These are phyloP conservation scores for Pseudogymnoascus sp. DNA, from an alignment of 2,329 filamentous ascomycete genomes.

Conservation along the genomic window DNA sequence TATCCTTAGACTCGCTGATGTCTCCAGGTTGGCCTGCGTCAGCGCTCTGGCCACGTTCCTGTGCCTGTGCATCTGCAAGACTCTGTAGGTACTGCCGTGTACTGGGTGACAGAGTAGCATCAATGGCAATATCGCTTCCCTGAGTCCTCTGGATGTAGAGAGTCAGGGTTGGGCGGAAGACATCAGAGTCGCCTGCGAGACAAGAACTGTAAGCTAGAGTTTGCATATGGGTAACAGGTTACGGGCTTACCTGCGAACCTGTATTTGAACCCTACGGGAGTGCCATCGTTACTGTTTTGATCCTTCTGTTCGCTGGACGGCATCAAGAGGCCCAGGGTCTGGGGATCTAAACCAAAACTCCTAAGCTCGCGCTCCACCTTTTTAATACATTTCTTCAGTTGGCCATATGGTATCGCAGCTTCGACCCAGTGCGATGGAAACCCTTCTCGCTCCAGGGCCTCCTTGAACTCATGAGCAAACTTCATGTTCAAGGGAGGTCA, in stretches of 20 bases:
- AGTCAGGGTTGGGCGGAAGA: conserved; percentile 61
- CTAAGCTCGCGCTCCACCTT: conserved; percentile 66
- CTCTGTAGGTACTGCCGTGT: conserved; percentile 58
- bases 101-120: conserved; percentile 50
- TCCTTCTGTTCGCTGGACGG: conserved; percentile 9
- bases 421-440: conserved; percentile 68
- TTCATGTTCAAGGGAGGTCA: conserved; percentile 54
- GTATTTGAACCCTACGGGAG: conserved; percentile 43
- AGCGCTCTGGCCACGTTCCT: neutral
- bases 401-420: conserved; percentile 73
- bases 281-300: conserved; percentile 22
- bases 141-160: conserved; percentile 61
- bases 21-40: neutral
- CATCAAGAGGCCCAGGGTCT: conserved; percentile 61
- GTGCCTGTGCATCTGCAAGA: conserved; percentile 6
- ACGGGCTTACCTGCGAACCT: conserved; percentile 42
- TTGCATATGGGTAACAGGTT: neutral
- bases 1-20: neutral
- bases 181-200: conserved; percentile 32
- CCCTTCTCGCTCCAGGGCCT: conserved; percentile 60
- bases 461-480: conserved; percentile 73
- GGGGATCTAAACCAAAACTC: conserved; percentile 62
- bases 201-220: neutral
- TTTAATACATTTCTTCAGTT: conserved; percentile 85
- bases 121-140: conserved; percentile 50